Base-by-base conservation (phyloP, 352 stramenopile genomes). In the Globisporangium yorkense region DNA sequence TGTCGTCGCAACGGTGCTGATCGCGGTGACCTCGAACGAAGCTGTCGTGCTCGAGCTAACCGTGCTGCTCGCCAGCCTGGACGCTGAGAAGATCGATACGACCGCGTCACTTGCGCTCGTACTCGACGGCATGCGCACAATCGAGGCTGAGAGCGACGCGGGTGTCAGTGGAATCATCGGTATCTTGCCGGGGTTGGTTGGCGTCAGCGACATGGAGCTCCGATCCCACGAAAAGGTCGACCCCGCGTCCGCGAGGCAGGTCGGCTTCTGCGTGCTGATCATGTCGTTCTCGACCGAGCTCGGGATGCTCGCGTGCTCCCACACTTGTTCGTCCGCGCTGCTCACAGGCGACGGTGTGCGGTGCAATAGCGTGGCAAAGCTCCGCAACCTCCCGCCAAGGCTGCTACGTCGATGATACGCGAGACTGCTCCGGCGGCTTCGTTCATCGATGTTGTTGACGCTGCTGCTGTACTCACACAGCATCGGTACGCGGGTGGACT, bases 231-330 rank as follows among this genome's bases (percentile, higher is more conserved):
- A 27, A 31, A 29, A 3, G 18, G 8, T 46, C 20, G 33, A 13
- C 35, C 35, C 15, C 6, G 31, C 35, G 12, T 33, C 7, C n/a
- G 3, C n/a, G 18, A 45, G n/a, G 2, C 29, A 39, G 0, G 33
- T 45, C 29, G 44, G 16, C 21, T 33, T 37, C 13, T 33, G 45
- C 6, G 44, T 27, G 16, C 31, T 55, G 51, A 55, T 55, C 24
- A 59, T 37, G 29, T 59, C 58, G 51, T 64, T 64, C 43, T 49
- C 9, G 12, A 58, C 51, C 3, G 58, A 52, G 58, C 58, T 64
- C 20, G 51, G 58, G 7, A 37, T 27, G 15, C 44, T 54, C 10
- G 18, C 20, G 5, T 20, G 15, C 5, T 24, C n/a, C 10, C 49
- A n/a, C 10, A 21, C 20, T 24, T 29, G 4, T 48, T 31, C 35